A percentile compares a stretch with the other conserved stretches of the same genome.
Evolutionary conservation across 352 stramenopile species (phyloP).

Genomic region (Phytophthora europaea): DNA sequence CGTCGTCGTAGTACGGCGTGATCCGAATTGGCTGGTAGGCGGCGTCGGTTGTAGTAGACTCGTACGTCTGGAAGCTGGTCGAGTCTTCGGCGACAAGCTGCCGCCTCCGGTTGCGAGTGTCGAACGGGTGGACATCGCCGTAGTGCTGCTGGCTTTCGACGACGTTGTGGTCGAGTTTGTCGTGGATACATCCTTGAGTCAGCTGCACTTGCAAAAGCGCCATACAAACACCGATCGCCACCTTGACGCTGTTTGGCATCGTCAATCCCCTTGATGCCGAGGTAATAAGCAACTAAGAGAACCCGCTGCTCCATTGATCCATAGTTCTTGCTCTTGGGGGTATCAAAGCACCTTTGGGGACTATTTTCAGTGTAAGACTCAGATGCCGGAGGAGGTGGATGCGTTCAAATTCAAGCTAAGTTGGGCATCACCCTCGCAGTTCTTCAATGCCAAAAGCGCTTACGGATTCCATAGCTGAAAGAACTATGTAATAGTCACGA

Average conservation of each 20-base stretch:
- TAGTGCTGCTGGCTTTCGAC: constrained; percentile 36
- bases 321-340: background rate
- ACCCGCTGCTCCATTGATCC: background rate
- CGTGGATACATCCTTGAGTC: constrained; percentile 41
- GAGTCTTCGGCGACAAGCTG: constrained; percentile 21
- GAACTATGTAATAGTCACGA: too few species aligned
- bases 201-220: background rate
- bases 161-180: constrained; percentile 40
- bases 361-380: constrained; percentile 4
- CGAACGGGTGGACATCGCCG: constrained; percentile 36
- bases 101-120: constrained; percentile 13
- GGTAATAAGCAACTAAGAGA: background rate
- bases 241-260: constrained; percentile 12
- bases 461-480: too few species aligned
- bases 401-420: background rate
- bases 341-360: background rate
- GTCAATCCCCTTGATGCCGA: background rate
- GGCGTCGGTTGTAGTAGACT: constrained; percentile 24
- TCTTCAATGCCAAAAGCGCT: background rate
- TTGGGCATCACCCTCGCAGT: background rate
- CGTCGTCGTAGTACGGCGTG: constrained; percentile 76
- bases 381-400: background rate
- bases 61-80: constrained; percentile 55
- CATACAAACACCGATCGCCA: background rate
- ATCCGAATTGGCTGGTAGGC: constrained; percentile 75